Base-by-base conservation (phyloP, 257 asterid species). In the Nicotiana benthamiana region DNA sequence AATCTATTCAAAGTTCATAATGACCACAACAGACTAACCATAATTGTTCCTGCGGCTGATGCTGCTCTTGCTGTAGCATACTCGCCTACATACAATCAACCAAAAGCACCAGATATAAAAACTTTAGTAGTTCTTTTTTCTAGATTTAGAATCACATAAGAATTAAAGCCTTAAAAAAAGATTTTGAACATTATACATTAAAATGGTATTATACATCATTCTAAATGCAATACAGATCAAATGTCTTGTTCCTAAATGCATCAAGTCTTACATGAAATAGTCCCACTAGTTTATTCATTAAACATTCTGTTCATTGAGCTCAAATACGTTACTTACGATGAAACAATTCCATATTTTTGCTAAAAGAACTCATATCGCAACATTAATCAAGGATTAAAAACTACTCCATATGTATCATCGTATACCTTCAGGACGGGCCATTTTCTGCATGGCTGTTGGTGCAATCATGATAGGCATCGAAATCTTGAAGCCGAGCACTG, bases 11-110 rank as follows among this genome's bases (percentile, higher is more conserved):
- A 46, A n/a, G 3, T 46, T 62, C 26, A 62, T 62, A 32, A 32
- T 32, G 2, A 17, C 51, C 30, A 40, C 12, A 2, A 57, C 34
- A 20, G 22, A 77, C 81, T 56, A 84, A 95, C 99, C 99, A 95
- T 95, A 86, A 93, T 95, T 40, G 99, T 95, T 82, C 95, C 97
- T 80, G 96, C 98, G 67, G 99, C 91, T 66, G 99, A 85, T 68
- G 99, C 94, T 11, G 99, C 99, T 90, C 99, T 91, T 83, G 98
- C 99, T 80, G 98, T 95, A 53, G 98, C 99, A 81, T 91, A 95
- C 85, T 95, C 99, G 65, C 98, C 99, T 95, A 92, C 89, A 92
- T 13, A 75, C 10, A 79, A 22, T 81, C 67, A 56, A 80, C n/a
- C 56, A 70, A 64, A 11, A 52, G 32, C 6, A 82, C 80, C 80